Evolutionary conservation across 139 green algal genomes (phyloP).

Genomic region (Micromonas commoda): DNA sequence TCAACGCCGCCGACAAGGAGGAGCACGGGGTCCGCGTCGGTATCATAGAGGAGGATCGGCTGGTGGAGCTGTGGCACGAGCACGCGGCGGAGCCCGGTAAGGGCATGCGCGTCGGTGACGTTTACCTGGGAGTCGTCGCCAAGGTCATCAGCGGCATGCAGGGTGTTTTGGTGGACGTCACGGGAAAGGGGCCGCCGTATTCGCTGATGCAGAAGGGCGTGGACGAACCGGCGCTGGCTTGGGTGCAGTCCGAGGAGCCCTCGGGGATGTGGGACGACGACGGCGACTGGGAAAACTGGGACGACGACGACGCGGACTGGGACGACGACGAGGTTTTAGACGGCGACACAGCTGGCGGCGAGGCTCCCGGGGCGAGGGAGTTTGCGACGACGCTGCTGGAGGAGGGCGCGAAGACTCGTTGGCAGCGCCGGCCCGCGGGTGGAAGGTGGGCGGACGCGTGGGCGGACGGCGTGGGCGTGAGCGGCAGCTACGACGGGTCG

Average conservation of each 20-base stretch:
- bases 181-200: constrained; percentile 17
- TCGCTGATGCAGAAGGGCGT: constrained; percentile 20
- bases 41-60: constrained; percentile 7
- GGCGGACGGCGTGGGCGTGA: neutral
- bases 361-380: neutral
- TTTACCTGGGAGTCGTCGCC: constrained; percentile 4
- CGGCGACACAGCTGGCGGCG: neutral
- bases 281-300: neutral
- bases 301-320: constrained; percentile 4
- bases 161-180: constrained; percentile 15
- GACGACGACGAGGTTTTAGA: neutral
- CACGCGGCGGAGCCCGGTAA: constrained; percentile 7
- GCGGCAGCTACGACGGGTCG: neutral
- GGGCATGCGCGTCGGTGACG: constrained; percentile 23
- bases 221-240: constrained; percentile 10
- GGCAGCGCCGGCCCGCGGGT: neutral
- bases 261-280: neutral
- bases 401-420: too few relatives aligned
- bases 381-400: neutral
- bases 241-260: neutral
- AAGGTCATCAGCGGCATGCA: constrained; percentile 21
- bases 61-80: constrained; percentile 19
- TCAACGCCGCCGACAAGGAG: neutral
- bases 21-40: constrained; percentile 1
- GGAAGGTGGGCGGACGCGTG: neutral